A percentile compares a stretch with the other conserved stretches of the same genome.
Evolutionary conservation across 2,329 filamentous ascomycete species (phyloP).

Genomic region (Fusarium phyllophilum): DNA sequence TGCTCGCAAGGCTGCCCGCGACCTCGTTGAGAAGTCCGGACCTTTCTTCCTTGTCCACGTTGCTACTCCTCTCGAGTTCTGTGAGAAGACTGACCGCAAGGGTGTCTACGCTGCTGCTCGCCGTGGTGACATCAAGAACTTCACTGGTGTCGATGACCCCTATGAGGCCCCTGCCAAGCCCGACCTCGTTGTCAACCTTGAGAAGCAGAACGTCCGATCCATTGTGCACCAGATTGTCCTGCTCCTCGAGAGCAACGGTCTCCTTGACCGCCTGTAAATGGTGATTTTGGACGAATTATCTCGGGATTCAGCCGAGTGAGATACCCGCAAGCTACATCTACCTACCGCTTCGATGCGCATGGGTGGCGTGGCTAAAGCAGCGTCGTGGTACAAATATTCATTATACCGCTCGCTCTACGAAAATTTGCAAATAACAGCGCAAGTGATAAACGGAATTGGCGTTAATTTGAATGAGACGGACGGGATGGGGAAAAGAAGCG

Average conservation of each 20-base stretch:
- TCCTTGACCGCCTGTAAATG: slow-evolving; percentile 76
- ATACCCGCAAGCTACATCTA: slow-evolving; percentile 32
- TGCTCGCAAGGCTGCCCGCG: slow-evolving; percentile 79
- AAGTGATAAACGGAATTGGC: slow-evolving; percentile 32
- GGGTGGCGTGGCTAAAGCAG: slow-evolving; percentile 9
- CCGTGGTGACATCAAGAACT: slow-evolving; percentile 92
- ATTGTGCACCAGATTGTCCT: slow-evolving; percentile 98
- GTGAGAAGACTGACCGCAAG: slow-evolving; percentile 93
- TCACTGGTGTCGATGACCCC: slow-evolving; percentile 97
- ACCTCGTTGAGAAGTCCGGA: slow-evolving; percentile 87
- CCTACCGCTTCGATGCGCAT: slow-evolving; percentile 4
- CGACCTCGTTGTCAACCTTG: slow-evolving; percentile 84
- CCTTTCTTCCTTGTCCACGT: slow-evolving; percentile 97
- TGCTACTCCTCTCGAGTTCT: slow-evolving; percentile 89
- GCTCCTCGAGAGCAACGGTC: slow-evolving; percentile 86
- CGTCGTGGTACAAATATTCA: slow-evolving; percentile 3
- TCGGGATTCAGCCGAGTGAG: slow-evolving; percentile 23
- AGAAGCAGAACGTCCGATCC: slow-evolving; percentile 88
- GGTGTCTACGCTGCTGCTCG: slow-evolving; percentile 89
- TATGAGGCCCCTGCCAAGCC: slow-evolving; percentile 88
- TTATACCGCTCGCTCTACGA: slow-evolving; percentile 20
- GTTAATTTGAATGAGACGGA: slow-evolving; percentile 36
- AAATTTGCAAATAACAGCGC: slow-evolving; percentile 31
- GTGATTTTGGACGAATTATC: slow-evolving; percentile 16
- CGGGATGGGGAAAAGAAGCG: slow-evolving; percentile 14